Conservation (phyloP, 2,329 filamentous ascomycete species). For the Aspergillus vadensis region DNA sequence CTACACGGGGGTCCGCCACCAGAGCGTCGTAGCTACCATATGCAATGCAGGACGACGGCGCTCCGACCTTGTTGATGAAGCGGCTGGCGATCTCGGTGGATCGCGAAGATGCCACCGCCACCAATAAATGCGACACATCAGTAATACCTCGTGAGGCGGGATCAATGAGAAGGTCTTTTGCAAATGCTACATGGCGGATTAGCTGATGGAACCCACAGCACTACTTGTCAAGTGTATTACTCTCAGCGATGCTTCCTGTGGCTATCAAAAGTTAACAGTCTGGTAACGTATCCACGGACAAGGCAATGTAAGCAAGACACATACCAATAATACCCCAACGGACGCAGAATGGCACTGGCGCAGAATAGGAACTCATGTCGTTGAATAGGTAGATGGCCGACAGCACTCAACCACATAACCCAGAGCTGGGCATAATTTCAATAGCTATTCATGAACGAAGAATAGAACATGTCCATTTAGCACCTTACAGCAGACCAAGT, state of each 20-base stretch:
- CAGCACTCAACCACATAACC: neutral
- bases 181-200: neutral
- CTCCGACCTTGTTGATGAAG: conserved; percentile 32
- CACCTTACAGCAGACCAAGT: too few species aligned
- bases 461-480: too few species aligned
- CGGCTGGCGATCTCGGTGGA: conserved; percentile 50
- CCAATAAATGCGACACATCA: neutral
- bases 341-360: neutral
- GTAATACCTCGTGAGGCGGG: neutral
- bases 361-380: neutral
- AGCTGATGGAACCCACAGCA: neutral
- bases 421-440: neutral
- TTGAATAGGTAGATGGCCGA: neutral
- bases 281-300: too few species aligned
- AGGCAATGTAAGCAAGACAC: neutral
- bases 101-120: neutral
- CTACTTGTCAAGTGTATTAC: neutral
- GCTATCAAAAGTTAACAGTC: neutral
- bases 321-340: neutral
- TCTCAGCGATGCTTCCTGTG: neutral
- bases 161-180: neutral
- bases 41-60: neutral
- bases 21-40: conserved; percentile 18
- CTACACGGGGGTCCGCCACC: conserved; percentile 26
- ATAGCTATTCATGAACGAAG: too few species aligned